A percentile compares a stretch with the other conserved stretches of the same genome.
Evolutionary conservation across 73 alveolate genomes (phyloP).

Genomic region (Durusdinium trenchii): DNA sequence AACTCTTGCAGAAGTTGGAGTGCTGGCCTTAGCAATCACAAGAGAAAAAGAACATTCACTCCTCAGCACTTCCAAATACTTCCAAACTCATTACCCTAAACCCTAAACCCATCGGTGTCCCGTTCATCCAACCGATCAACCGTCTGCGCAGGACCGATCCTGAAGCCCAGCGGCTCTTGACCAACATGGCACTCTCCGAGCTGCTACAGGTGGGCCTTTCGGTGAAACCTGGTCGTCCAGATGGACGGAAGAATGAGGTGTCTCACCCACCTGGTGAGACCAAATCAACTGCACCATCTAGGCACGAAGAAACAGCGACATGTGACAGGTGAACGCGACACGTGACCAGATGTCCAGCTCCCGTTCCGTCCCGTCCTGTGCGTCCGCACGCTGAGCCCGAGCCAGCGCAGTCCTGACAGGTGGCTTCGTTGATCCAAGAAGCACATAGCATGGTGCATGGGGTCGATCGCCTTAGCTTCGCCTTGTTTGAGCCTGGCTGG

Average conservation of each 20-base stretch:
- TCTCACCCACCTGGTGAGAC: too few relatives aligned
- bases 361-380: too few relatives aligned
- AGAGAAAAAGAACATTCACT: background rate
- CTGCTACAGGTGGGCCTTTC: constrained; percentile 59
- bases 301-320: too few relatives aligned
- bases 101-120: background rate
- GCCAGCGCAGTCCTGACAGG: too few relatives aligned
- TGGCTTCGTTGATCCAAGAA: constrained; percentile 55
- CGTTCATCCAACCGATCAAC: background rate
- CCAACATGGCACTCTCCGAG: constrained; percentile 74
- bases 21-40: background rate
- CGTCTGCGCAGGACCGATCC: constrained; percentile 55
- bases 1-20: constrained; percentile 47
- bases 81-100: background rate
- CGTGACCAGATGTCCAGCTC: too few relatives aligned
- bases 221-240: too few relatives aligned
- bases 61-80: background rate
- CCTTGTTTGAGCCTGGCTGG: background rate
- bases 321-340: too few relatives aligned
- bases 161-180: constrained; percentile 52
- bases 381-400: too few relatives aligned
- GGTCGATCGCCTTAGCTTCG: background rate
- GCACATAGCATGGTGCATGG: constrained; percentile 76
- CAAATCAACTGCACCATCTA: too few relatives aligned
- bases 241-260: too few relatives aligned